Percentiles rank a stretch among this genome's conserved stretches.
Conservation (phyloP, 139 green algal genomes). For the Dunaliella primolecta region DNA sequence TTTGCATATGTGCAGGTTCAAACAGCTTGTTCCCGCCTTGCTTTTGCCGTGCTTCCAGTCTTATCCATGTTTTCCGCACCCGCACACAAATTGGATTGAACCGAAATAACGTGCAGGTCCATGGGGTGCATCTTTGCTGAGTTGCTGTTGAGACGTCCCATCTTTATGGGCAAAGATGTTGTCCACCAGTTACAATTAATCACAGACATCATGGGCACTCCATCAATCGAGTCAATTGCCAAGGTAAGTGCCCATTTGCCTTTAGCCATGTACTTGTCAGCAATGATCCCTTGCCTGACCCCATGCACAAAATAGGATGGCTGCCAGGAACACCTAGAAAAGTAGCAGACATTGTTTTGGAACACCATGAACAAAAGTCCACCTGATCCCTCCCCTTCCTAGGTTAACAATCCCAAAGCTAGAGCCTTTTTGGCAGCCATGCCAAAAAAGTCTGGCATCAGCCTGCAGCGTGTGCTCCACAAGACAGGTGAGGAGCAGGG, state of each 20-base stretch:
- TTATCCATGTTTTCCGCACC: too few relatives aligned
- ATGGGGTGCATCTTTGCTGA: constrained; percentile 98
- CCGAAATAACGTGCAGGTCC: constrained; percentile 30
- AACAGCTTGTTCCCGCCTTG: too few relatives aligned
- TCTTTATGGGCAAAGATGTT: constrained; percentile 63
- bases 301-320: too few relatives aligned
- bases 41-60: too few relatives aligned
- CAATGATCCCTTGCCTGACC: too few relatives aligned
- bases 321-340: too few relatives aligned
- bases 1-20: too few relatives aligned
- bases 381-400: not conserved
- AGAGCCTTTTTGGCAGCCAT: constrained; percentile 17
- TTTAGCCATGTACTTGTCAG: too few relatives aligned
- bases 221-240: not conserved
- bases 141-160: constrained; percentile 63
- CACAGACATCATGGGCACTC: constrained; percentile 35
- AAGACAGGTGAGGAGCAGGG: constrained; percentile 28
- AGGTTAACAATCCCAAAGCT: constrained; percentile 6
- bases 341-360: too few relatives aligned
- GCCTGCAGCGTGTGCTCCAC: constrained; percentile 13
- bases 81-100: too few relatives aligned
- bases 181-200: constrained; percentile 36
- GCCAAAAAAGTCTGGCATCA: constrained; percentile 12
- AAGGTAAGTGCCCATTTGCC: too few relatives aligned
- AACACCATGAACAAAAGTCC: too few relatives aligned